These are phyloP conservation scores for Colletotrichum salicis DNA, from an alignment of 2,329 filamentous ascomycete genomes.

Conservation along the genomic window DNA sequence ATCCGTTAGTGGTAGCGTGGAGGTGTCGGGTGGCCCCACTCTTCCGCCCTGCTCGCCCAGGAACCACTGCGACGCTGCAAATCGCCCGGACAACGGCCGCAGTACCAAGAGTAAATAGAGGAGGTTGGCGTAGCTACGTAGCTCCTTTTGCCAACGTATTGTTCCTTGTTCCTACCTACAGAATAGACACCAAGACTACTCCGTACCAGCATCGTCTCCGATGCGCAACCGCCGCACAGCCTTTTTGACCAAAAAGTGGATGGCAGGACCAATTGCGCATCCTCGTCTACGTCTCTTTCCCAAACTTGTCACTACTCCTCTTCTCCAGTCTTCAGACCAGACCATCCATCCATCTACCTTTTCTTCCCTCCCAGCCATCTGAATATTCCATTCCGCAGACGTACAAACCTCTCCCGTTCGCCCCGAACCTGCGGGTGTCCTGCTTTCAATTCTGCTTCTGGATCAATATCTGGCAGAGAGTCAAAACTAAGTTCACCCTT, in stretches of 20 bases:
- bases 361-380: slow-evolving; percentile 37
- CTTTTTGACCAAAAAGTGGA: slow-evolving; percentile 28
- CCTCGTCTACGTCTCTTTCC: background rate
- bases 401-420: slow-evolving; percentile 23
- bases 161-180: background rate
- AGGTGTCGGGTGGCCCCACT: background rate
- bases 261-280: slow-evolving; percentile 36
- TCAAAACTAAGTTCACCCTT: slow-evolving; percentile 35
- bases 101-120: slow-evolving; percentile 37
- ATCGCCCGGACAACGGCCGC: slow-evolving; percentile 35
- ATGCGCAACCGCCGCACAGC: slow-evolving; percentile 5
- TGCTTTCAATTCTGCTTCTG: slow-evolving; percentile 25
- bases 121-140: slow-evolving; percentile 37
- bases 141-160: slow-evolving; percentile 15
- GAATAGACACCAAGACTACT: no score
- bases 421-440: slow-evolving; percentile 22
- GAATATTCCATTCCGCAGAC: slow-evolving; percentile 36
- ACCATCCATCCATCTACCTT: slow-evolving; percentile 21
- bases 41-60: slow-evolving; percentile 25
- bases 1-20: no score
- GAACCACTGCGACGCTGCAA: slow-evolving; percentile 34
- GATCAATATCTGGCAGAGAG: slow-evolving; percentile 35
- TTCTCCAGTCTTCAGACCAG: slow-evolving; percentile 14
- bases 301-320: slow-evolving; percentile 2
- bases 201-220: background rate